Conservation (phyloP, 352 stramenopile species). For the Phytophthora hybrid region DNA sequence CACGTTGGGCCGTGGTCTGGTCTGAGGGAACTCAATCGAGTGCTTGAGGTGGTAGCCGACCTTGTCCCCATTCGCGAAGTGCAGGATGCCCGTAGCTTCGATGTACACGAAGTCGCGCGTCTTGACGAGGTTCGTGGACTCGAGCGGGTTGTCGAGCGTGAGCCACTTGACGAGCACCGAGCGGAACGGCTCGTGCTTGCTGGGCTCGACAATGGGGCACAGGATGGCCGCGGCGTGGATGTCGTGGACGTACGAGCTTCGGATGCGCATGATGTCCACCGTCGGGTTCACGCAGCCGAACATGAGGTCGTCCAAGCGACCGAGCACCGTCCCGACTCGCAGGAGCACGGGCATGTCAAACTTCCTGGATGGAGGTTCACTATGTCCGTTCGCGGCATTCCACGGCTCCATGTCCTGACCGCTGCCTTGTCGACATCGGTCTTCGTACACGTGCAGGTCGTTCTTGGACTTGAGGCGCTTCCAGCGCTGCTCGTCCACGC, state of each 20-base stretch:
- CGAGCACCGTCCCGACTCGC: constrained; percentile 29
- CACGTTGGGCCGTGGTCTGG: constrained; percentile 36
- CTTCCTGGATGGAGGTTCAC: background rate
- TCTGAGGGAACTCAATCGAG: constrained; percentile 31
- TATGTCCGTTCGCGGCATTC: background rate
- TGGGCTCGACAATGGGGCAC: constrained; percentile 36
- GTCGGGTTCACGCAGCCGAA: constrained; percentile 42
- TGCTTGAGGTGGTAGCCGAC: constrained; percentile 35
- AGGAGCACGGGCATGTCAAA: constrained; percentile 30
- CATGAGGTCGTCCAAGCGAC: constrained; percentile 46
- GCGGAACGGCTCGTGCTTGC: constrained; percentile 25
- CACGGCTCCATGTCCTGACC: background rate
- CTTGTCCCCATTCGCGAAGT: constrained; percentile 33
- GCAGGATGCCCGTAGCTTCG: constrained; percentile 30
- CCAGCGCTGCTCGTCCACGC: constrained; percentile 49
- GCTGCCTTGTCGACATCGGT: constrained; percentile 21
- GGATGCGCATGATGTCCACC: constrained; percentile 42
- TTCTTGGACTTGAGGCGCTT: constrained; percentile 52
- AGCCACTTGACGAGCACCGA: constrained; percentile 49
- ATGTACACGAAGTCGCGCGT: constrained; percentile 56
- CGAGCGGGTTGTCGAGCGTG: constrained; percentile 38
- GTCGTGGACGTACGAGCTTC: constrained; percentile 45
- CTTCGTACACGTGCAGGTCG: constrained; percentile 52
- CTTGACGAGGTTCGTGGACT: constrained; percentile 36
- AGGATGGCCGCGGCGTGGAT: constrained; percentile 34